Conservation (phyloP, 352 stramenopile species). For the Phytophthora capsici region DNA sequence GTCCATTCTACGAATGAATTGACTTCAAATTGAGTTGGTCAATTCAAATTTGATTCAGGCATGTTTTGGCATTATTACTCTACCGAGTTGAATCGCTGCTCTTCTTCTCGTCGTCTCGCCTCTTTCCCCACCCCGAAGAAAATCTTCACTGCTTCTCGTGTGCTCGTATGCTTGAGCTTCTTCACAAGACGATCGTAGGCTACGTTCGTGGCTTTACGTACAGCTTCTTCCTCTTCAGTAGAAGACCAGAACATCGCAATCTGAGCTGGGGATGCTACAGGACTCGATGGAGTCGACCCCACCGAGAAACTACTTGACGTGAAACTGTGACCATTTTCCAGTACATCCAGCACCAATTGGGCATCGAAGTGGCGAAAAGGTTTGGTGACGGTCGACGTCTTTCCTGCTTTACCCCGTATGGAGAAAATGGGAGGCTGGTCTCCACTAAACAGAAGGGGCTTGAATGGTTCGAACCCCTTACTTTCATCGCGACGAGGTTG, state of each 20-base stretch:
- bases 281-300: neutral
- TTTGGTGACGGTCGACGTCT: constrained; percentile 1
- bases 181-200: constrained; percentile 38
- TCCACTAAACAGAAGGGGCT: constrained; percentile 33
- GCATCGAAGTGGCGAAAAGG: constrained; percentile 9
- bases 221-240: constrained; percentile 28
- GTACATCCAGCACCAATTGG: neutral
- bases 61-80: constrained; percentile 12
- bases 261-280: neutral
- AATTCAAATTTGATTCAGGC: too few relatives aligned
- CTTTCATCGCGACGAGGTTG: constrained; percentile 28
- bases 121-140: constrained; percentile 26
- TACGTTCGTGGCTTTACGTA: constrained; percentile 23
- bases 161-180: constrained; percentile 17
- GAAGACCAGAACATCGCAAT: constrained; percentile 34
- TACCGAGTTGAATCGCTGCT: constrained; percentile 15
- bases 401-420: constrained; percentile 12
- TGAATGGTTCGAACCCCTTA: constrained; percentile 38
- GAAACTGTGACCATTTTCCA: constrained; percentile 1
- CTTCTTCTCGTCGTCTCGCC: constrained; percentile 23
- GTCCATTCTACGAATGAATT: too few relatives aligned
- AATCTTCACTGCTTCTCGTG: constrained; percentile 13
- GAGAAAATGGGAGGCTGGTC: constrained; percentile 27
- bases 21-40: too few relatives aligned
- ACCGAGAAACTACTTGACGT: constrained; percentile 10